Percentiles rank a stretch among this genome's conserved stretches.
Evolutionary conservation across 192 early-diverging fungal species (phyloP).

Genomic region (Ambispora gerdemannii): DNA sequence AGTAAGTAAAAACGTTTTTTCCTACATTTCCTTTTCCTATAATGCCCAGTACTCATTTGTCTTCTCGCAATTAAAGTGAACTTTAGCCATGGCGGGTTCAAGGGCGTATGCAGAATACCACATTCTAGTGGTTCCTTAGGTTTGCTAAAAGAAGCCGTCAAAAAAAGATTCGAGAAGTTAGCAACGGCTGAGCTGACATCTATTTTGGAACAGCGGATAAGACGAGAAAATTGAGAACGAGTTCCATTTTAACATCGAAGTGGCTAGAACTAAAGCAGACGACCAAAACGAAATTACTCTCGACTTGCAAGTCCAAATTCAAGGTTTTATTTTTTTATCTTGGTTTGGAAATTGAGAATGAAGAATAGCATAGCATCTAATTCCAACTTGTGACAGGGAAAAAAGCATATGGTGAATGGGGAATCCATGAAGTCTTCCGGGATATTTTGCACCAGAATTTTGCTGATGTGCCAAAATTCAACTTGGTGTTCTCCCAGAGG

Average conservation of each 20-base stretch:
- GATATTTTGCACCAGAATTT: slow-evolving; percentile 7
- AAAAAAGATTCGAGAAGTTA: slow-evolving; percentile 2
- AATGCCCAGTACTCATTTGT: slow-evolving; percentile 13
- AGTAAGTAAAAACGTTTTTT: background rate
- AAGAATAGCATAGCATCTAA: too few species aligned
- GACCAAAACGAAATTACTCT: background rate
- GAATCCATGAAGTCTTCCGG: slow-evolving; percentile 10
- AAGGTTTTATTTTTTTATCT: too few species aligned
- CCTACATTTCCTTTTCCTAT: background rate
- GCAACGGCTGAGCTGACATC: too few species aligned
- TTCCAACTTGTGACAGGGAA: too few species aligned
- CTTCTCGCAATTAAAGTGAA: background rate
- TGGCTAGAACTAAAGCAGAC: background rate
- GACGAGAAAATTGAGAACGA: too few species aligned
- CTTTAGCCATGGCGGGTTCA: background rate
- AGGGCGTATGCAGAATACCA: background rate
- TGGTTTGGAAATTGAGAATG: too few species aligned
- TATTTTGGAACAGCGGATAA: too few species aligned
- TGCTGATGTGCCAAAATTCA: slow-evolving; percentile 5
- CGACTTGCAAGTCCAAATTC: background rate
- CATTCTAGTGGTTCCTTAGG: background rate
- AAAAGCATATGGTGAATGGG: slow-evolving; percentile 27
- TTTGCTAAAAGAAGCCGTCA: background rate
- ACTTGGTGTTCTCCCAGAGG: background rate
- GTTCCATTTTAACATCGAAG: background rate